Evolutionary conservation across 169 alveolate genomes (phyloP).

Genomic region (Condylostoma magnum): DNA sequence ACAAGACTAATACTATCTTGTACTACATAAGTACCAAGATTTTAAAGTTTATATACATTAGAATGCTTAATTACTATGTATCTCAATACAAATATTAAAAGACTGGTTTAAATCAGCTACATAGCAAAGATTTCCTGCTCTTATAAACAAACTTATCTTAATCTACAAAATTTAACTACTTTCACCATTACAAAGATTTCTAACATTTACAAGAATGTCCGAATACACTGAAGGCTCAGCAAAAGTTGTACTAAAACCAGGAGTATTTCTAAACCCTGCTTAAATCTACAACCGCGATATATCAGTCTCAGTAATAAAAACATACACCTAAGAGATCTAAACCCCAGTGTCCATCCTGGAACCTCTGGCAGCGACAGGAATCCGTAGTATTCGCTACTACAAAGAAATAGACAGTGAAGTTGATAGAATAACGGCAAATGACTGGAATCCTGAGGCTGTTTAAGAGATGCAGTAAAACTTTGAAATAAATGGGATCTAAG

Average conservation of each 20-base stretch:
- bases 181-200: too few species aligned
- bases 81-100: too few species aligned
- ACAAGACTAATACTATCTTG: too few species aligned
- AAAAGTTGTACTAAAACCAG: not conserved
- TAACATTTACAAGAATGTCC: too few species aligned
- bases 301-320: conserved; percentile 78
- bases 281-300: conserved; percentile 94
- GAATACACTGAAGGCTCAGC: conserved; percentile 25
- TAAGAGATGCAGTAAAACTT: conserved; percentile 75
- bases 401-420: conserved; percentile 73
- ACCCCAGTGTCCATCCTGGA: conserved; percentile 64
- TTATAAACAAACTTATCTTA: too few species aligned
- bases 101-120: too few species aligned
- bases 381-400: conserved; percentile 84
- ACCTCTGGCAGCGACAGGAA: conserved; percentile 88
- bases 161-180: too few species aligned
- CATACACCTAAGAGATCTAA: conserved; percentile 51
- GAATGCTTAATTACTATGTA: too few species aligned
- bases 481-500: conserved; percentile 54
- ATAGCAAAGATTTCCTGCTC: too few species aligned
- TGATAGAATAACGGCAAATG: conserved; percentile 76
- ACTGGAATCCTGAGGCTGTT: conserved; percentile 85
- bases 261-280: conserved; percentile 86
- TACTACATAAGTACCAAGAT: too few species aligned
- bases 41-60: too few species aligned